Percentiles rank a stretch among this genome's conserved stretches.
phyloP scores from a whole-genome alignment of 257 asterid species.

The Gynochthodes officinalis region DNA sequence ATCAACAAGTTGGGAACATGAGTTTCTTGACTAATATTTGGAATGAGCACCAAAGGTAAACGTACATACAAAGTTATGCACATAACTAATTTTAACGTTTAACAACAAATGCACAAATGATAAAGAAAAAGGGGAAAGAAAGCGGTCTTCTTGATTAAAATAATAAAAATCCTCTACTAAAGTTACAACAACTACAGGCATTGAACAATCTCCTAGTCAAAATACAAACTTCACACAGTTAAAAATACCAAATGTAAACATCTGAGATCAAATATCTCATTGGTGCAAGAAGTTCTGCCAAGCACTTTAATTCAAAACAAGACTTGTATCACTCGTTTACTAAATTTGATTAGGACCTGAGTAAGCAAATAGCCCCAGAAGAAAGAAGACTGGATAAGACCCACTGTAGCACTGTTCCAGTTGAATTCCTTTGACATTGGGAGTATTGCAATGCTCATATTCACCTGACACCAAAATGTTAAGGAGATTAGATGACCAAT shows the following conservation, averaged over 20 bases:
- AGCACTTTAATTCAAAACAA: background rate
- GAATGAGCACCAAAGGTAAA: background rate
- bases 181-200: background rate
- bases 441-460: slow-evolving; percentile 98
- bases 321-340: slow-evolving; percentile 2
- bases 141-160: background rate
- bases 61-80: background rate
- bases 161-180: background rate
- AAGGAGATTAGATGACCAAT: background rate
- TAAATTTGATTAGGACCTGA: slow-evolving; percentile 54
- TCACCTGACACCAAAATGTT: slow-evolving; percentile 54
- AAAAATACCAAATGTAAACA: background rate
- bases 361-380: slow-evolving; percentile 99
- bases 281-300: background rate
- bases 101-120: background rate
- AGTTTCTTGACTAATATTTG: background rate
- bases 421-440: slow-evolving; percentile 98
- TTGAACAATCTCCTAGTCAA: background rate
- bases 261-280: background rate
- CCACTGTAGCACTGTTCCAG: slow-evolving; percentile 98
- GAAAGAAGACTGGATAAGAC: slow-evolving; percentile 94
- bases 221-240: background rate
- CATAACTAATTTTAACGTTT: background rate
- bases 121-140: background rate
- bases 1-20: background rate